Percentiles rank a stretch among this genome's conserved stretches.
These are phyloP conservation scores for Erigeron canadensis DNA, from an alignment of 129 eudicot species.

Conservation along the genomic window DNA sequence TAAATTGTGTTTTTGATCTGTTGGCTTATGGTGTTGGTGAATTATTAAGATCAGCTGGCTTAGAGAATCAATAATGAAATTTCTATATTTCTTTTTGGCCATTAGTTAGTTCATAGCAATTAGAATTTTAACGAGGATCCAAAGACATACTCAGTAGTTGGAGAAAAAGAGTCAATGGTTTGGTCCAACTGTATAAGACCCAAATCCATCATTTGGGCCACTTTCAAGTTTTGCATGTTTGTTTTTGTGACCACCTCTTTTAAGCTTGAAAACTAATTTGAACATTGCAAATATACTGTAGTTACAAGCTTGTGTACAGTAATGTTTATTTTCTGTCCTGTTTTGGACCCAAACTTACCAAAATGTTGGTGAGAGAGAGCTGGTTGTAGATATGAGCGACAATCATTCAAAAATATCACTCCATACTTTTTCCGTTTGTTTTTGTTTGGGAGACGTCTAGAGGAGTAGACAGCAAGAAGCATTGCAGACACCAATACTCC, in stretches of 20 bases:
- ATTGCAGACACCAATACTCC: constrained; percentile 49
- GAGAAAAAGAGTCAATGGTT: no score
- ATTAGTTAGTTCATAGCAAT: no score
- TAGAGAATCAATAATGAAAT: background rate
- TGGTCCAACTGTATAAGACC: background rate
- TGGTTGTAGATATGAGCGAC: constrained; percentile 49
- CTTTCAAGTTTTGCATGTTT: no score
- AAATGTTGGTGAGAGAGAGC: constrained; percentile 40
- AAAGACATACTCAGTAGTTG: no score
- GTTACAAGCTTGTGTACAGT: background rate
- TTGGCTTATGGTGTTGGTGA: background rate
- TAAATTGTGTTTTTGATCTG: background rate
- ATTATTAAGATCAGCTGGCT: background rate
- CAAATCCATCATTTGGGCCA: background rate
- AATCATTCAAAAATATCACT: constrained; percentile 47
- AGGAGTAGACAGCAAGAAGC: constrained; percentile 44
- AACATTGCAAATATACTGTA: no score
- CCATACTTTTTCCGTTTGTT: constrained; percentile 44
- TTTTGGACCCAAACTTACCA: constrained; percentile 20
- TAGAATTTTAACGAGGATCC: no score
- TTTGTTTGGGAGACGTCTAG: constrained; percentile 18
- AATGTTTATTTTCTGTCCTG: background rate
- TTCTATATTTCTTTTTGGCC: no score
- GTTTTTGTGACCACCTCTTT: no score
- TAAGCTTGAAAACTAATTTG: no score